Base-by-base conservation (phyloP, 1,284 basidiomycete genomes). In the Apiotrichum domesticum region DNA sequence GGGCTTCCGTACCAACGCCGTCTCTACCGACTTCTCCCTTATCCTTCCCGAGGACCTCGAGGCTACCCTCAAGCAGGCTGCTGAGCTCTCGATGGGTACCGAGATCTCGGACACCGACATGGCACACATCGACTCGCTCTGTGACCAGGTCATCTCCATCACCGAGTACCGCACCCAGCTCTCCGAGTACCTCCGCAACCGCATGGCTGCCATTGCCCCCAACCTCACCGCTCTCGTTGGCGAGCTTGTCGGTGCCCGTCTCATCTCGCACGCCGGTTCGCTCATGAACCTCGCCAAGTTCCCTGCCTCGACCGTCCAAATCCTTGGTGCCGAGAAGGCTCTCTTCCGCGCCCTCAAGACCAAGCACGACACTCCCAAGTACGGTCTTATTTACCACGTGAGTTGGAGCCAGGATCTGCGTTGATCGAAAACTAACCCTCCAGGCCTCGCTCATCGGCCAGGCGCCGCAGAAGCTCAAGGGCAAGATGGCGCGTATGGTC, bases 401-500 rank as follows among this genome's bases (percentile, higher is more conserved):
- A 35, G 46, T 47, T 13, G 29, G 29, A 29, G 29, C 29, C 29
- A 11, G 14, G 6, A 37, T 33, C 9, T 14, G 14, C 45, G 33
- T 33, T 4, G 11, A 8, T 14, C 32, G 9, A 21, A 21, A 4
- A 11, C n/a, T 35, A n/a, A 37, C 33, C 6, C 34, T 14, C 13
- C 35, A 47, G 46, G 90, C 92, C 41, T 94, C 90, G 3, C 82
- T 98, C 56, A 90, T 98, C 65, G 96, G 95, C 41, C 93, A 96
- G 80, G 95, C 96, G 54, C 91, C 95, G 51, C 91, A 93, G 65
- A 97, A 97, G 80, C 84, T 97, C 64, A 98, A 98, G 83, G 96
- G 95, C 70, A 98, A 98, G 86, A 98, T 98, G 95, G 96, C 96
- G 11, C 88, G 96, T 67, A 98, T 98, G 95, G 92, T 98, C 35